phyloP scores from a whole-genome alignment of 2,329 filamentous ascomycete species.

The Fusarium sp. region DNA sequence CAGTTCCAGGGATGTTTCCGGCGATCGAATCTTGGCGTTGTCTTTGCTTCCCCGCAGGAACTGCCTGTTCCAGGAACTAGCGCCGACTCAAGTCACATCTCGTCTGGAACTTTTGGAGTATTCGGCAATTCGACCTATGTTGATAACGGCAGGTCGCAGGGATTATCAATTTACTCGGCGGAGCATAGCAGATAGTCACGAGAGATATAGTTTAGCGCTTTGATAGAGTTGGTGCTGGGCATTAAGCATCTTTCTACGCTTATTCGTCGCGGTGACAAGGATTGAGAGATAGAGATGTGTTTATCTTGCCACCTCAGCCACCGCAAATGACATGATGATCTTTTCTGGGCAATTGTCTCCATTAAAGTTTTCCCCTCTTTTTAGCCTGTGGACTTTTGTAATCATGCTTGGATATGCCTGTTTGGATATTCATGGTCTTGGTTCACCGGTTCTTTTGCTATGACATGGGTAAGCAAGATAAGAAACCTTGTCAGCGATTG shows the following conservation, averaged over 20 bases:
- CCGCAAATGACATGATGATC: conserved; percentile 14
- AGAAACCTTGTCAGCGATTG: conserved; percentile 19
- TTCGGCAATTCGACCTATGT: conserved; percentile 35
- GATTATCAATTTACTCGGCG: conserved; percentile 3
- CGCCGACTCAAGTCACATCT: conserved; percentile 40
- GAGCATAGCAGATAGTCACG: conserved; percentile 5
- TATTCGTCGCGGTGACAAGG: conserved; percentile 32
- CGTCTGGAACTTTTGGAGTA: conserved; percentile 41
- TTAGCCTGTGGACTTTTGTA: conserved; percentile 3
- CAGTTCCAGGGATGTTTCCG: conserved; percentile 37
- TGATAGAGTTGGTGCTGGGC: conserved; percentile 8
- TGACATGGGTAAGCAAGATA: conserved; percentile 22
- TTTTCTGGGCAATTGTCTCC: not conserved
- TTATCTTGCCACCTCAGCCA: conserved; percentile 1
- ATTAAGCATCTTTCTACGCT: conserved; percentile 40
- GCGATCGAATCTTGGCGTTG: conserved; percentile 40
- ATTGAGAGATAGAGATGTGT: not conserved
- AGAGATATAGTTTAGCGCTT: not conserved
- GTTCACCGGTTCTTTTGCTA: conserved; percentile 21
- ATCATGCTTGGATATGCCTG: not conserved
- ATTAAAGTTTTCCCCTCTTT: conserved; percentile 17
- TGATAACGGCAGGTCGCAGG: conserved; percentile 47
- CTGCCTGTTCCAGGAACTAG: conserved; percentile 45
- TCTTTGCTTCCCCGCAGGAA: conserved; percentile 30
- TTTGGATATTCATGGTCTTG: not conserved